Base-by-base conservation (phyloP, 768 basidiomycete genomes). In the Lanmaoa rubissima region DNA sequence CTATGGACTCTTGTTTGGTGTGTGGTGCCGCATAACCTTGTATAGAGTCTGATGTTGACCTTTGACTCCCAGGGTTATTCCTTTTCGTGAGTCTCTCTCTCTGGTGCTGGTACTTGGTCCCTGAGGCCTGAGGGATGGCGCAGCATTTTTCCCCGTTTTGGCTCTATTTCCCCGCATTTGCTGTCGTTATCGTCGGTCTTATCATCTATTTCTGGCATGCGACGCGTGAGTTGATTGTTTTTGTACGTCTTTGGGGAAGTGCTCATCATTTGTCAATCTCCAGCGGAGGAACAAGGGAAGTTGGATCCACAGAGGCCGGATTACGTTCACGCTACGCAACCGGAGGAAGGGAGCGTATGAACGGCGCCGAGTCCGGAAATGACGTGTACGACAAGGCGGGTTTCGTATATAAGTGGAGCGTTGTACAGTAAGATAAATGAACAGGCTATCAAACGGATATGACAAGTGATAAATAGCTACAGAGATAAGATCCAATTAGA, bases 131-230 rank as follows among this genome's bases (percentile, higher is more conserved):
- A 59, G 28, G 43, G 35, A 26, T 40, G 48, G 38, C 55, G 51
- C 60, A 93, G 91, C 87, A 92, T 61, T 93, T 83, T 75, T 71
- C 75, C 43, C 92, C 92, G 4, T 94, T 83, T 76, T 94, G 92
- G 91, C 79, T 94, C 16, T 94, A 94, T 78, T 94, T 94, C 73
- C 75, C 86, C 58, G 81, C 92, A 0, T 94, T 88, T 64, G 78
- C 72, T 1, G 76, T 93, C 14, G 84, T 92, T 58, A 69, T 94
- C 43, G 35, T 75, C 13, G 92, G 92, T 4, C 79, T 94, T 5
- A 75, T 94, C 64, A 80, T 86, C 38, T 94, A 94, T 73, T 94
- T 94, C 76, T 94, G 92, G 91, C 76, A 81, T 69, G 82, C 87
- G 8, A 86, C 86, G 36, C 92, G 91, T 92, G 75, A 65, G 91